Base-by-base conservation (phyloP, 1,284 basidiomycete species). In the Fomitopsis palustris region DNA sequence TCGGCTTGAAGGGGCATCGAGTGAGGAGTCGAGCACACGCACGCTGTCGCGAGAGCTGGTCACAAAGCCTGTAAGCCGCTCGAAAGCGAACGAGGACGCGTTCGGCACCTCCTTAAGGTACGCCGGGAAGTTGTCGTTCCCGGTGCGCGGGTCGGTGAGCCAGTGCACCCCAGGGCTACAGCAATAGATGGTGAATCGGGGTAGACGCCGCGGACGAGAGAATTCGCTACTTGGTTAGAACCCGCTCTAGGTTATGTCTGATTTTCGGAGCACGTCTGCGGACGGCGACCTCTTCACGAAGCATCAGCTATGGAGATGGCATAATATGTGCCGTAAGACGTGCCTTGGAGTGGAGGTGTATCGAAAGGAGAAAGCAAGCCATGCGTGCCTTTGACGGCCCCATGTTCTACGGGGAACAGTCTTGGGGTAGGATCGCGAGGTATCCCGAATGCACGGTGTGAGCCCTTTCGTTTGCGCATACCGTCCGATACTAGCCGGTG, bases 1-100 rank as follows among this genome's bases (percentile, higher is more conserved):
- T 45, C 39, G 33, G 41, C n/a, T 45, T 14, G 16, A n/a, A 7
- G 9, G 9, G 38, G 14, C 6, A 14, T 1, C 10, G 54, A 27
- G 51, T 51, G 39, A 6, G 45, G n/a, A 29, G 4, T 2, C 17
- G 25, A 8, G 6, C 4, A 17, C 23, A 29, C 78, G 19, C 60
- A 91, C 91, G 62, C 83, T 70, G 69, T 99, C 96, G 57, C 81
- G 78, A 4, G 92, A 95, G 60, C 94, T 95, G 31, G 82, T 89
- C 37, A 93, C 75, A 67, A 98, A 99, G 0, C 84, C 81, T 3
- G 84, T 80, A 0, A 96, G 74, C 1, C 92, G 84, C 59, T 92
- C 86, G 61, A 95, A 97, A n/a, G 90, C 94, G 67, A 98, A 98
- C 53, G 96, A 86, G n/a, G 84, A 84, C 2, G 95, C 87, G 58